Percentiles rank a stretch among this genome's conserved stretches.
phyloP scores from a whole-genome alignment of 2,329 filamentous ascomycete species.

The Cyanodermella asteris region DNA sequence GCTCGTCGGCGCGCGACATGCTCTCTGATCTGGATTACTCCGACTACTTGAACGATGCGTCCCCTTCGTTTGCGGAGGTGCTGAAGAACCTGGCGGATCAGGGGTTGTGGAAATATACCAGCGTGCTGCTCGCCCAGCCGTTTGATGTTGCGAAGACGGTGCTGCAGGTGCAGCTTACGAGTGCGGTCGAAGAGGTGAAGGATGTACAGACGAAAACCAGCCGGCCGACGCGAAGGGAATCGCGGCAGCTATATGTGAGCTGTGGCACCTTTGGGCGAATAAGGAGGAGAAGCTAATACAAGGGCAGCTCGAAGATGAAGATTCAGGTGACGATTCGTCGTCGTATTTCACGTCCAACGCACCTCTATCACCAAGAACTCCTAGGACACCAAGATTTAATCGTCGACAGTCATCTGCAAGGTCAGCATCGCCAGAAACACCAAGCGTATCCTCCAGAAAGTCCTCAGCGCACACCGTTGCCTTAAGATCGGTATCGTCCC shows the following conservation, averaged over 20 bases:
- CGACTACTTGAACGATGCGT: constrained; percentile 58
- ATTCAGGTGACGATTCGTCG: constrained; percentile 55
- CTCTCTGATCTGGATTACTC: constrained; percentile 83
- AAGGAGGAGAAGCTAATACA: too few relatives aligned
- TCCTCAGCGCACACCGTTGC: constrained; percentile 38
- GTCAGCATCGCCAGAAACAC: too few relatives aligned
- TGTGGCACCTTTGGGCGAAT: too few relatives aligned
- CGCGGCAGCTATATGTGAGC: constrained; percentile 4
- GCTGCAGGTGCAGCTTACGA: constrained; percentile 48
- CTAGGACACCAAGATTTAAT: constrained; percentile 16
- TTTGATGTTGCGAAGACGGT: constrained; percentile 95
- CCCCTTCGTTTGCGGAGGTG: constrained; percentile 52
- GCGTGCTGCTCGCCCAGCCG: constrained; percentile 72
- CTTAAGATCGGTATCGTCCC: constrained; percentile 54
- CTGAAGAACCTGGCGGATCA: constrained; percentile 61
- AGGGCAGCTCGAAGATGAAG: constrained; percentile 23
- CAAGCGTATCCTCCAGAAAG: too few relatives aligned
- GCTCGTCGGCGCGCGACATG: constrained; percentile 54
- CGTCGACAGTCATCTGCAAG: constrained; percentile 16
- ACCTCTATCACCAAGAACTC: constrained; percentile 19
- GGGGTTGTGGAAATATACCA: constrained; percentile 78
- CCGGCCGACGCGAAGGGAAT: too few relatives aligned
- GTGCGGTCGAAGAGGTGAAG: constrained; percentile 16
- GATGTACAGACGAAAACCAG: constrained; percentile 12
- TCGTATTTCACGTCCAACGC: constrained; percentile 59